Percentiles rank a stretch among this genome's conserved stretches.
Evolutionary conservation across 148 eudicot genomes (phyloP).

Genomic region (Bassia scoparia): DNA sequence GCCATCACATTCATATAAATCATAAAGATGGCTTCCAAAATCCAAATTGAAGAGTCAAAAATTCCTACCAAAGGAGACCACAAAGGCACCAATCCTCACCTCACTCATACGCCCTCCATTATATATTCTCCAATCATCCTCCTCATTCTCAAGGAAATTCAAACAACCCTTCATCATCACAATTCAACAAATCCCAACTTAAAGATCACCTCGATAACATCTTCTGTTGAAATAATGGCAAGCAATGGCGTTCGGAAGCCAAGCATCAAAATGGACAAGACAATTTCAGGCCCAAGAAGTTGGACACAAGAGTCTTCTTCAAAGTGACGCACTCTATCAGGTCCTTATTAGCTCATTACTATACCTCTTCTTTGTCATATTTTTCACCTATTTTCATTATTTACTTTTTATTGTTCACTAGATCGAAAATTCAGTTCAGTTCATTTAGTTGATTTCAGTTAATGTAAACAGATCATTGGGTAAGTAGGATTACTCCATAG

Average conservation of each 20-base stretch:
- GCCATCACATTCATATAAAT: too few relatives aligned
- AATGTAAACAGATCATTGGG: too few relatives aligned
- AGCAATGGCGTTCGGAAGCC: conserved; percentile 9
- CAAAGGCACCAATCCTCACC: background rate
- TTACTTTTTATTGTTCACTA: background rate
- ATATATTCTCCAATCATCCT: background rate
- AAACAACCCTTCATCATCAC: too few relatives aligned
- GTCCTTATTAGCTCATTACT: conserved; percentile 19
- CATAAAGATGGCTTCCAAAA: too few relatives aligned
- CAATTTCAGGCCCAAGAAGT: conserved; percentile 55
- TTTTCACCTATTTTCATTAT: background rate
- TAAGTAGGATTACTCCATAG: too few relatives aligned
- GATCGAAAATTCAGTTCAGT: too few relatives aligned
- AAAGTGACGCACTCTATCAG: conserved; percentile 84
- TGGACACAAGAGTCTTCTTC: conserved; percentile 90
- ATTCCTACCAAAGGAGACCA: conserved; percentile 8
- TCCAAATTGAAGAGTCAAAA: background rate
- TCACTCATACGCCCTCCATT: background rate
- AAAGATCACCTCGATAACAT: too few relatives aligned
- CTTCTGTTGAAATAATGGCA: conserved; percentile 54
- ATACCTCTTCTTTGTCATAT: background rate
- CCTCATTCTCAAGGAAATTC: too few relatives aligned
- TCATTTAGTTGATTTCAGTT: too few relatives aligned
- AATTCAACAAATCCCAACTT: too few relatives aligned
- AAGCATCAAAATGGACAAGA: conserved; percentile 22